Conservation (phyloP, 225 moss, liverwort and hornwort genomes). For the Neckera pumila region DNA sequence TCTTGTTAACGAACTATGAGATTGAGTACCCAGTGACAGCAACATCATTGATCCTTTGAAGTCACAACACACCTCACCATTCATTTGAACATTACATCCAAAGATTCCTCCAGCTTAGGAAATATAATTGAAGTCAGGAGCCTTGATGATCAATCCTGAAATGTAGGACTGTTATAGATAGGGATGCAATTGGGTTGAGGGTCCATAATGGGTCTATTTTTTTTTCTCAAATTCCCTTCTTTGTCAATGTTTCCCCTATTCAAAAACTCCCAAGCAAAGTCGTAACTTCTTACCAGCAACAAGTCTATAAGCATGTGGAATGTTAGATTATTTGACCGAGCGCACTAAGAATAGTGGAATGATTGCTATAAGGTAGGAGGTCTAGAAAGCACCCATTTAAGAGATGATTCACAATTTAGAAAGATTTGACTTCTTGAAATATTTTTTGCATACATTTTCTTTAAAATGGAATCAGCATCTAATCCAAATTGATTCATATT, state of each 20-base stretch:
- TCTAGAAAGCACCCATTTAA: rapidly evolving
- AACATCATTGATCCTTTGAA: neutral
- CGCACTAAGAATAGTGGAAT: rapidly evolving
- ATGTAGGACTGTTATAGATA: neutral
- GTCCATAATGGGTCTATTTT: too few relatives aligned
- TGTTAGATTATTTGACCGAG: neutral
- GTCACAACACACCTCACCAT: neutral
- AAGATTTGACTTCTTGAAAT: neutral
- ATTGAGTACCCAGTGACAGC: neutral
- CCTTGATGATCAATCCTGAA: neutral
- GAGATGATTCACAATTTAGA: rapidly evolving
- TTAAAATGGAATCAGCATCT: neutral
- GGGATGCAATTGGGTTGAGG: neutral
- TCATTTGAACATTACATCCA: neutral
- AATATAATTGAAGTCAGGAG: neutral
- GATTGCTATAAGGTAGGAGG: neutral
- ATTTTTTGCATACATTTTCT: rapidly evolving
- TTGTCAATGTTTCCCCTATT: neutral
- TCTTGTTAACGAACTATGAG: neutral
- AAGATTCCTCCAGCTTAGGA: neutral
- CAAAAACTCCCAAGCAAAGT: neutral
- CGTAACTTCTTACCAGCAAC: rapidly evolving
- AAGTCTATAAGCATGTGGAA: neutral
- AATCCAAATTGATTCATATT: neutral
- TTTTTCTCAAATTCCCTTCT: rapidly evolving